Evolutionary conservation across 208 protist species (phyloP).

Genomic region (Spongospora subterranea): DNA sequence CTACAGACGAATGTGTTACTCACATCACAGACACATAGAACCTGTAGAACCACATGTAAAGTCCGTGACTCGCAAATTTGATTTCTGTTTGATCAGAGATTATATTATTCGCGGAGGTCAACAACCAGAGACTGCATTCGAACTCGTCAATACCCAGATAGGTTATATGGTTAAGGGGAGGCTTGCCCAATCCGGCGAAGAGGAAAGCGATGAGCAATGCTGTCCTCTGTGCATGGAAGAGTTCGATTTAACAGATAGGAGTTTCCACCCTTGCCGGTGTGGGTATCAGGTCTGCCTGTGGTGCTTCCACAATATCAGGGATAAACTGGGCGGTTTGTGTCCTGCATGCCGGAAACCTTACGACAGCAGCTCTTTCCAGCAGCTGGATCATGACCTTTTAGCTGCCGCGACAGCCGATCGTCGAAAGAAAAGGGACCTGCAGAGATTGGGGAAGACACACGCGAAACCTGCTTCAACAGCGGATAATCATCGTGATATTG

Average conservation of each 20-base stretch:
- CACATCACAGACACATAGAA: too few relatives aligned
- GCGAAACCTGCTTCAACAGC: slow-evolving; percentile 25
- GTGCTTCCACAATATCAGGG: slow-evolving; percentile 85
- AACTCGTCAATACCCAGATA: too few relatives aligned
- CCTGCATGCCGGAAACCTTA: slow-evolving; percentile 82
- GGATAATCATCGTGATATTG: background rate
- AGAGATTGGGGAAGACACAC: background rate
- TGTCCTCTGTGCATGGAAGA: slow-evolving; percentile 82
- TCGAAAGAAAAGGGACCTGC: background rate
- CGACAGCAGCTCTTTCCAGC: slow-evolving; percentile 68
- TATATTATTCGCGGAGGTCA: too few relatives aligned
- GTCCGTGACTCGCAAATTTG: too few relatives aligned
- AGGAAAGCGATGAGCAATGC: slow-evolving; percentile 13
- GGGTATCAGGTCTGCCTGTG: slow-evolving; percentile 85
- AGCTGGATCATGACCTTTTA: slow-evolving; percentile 37
- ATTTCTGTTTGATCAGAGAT: too few relatives aligned
- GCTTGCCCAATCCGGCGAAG: background rate
- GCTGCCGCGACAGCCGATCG: background rate
- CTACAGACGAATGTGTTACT: too few relatives aligned
- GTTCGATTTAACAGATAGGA: slow-evolving; percentile 78
- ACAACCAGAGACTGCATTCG: too few relatives aligned
- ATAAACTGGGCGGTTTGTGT: slow-evolving; percentile 78
- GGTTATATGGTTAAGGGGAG: slow-evolving; percentile 23
- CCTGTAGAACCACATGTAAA: too few relatives aligned
- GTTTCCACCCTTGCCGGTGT: slow-evolving; percentile 82